A percentile compares a stretch with the other conserved stretches of the same genome.
Evolutionary conservation across 371 early-diverging fungal genomes (phyloP).

Genomic region (Capillidium heterosporum): DNA sequence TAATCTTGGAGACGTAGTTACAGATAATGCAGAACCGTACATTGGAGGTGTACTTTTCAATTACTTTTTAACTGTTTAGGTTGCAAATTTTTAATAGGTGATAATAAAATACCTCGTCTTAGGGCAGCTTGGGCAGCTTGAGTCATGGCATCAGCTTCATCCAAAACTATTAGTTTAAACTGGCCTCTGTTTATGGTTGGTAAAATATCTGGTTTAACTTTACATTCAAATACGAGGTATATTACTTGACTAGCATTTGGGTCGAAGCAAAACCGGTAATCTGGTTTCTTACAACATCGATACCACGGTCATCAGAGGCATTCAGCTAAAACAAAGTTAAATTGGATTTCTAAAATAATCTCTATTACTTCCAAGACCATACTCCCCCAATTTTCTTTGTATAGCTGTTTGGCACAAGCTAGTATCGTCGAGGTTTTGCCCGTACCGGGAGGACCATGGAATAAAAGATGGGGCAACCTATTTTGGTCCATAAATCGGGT

Average conservation of each 20-base stretch:
- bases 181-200: conserved; percentile 14
- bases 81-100: neutral
- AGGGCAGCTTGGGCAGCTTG: conserved; percentile 91
- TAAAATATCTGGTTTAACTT: conserved; percentile 6
- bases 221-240: neutral
- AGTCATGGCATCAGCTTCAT: conserved; percentile 99
- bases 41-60: conserved; percentile 95
- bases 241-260: conserved; percentile 52
- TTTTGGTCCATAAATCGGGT: conserved; percentile 71
- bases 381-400: conserved; percentile 51
- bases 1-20: conserved; percentile 96
- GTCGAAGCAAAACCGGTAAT: conserved; percentile 97
- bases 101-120: conserved; percentile 46
- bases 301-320: conserved; percentile 98
- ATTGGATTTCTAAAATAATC: neutral
- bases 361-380: conserved; percentile 70
- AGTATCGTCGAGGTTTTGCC: conserved; percentile 95
- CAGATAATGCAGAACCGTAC: conserved; percentile 98
- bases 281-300: conserved; percentile 96
- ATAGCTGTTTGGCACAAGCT: conserved; percentile 74
- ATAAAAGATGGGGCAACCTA: conserved; percentile 92
- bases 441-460: conserved; percentile 98
- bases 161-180: conserved; percentile 91
- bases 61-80: conserved; percentile 33
- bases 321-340: conserved; percentile 58